These are phyloP conservation scores for Solanum pimpinellifolium DNA, from an alignment of 257 asterid genomes.

Conservation along the genomic window DNA sequence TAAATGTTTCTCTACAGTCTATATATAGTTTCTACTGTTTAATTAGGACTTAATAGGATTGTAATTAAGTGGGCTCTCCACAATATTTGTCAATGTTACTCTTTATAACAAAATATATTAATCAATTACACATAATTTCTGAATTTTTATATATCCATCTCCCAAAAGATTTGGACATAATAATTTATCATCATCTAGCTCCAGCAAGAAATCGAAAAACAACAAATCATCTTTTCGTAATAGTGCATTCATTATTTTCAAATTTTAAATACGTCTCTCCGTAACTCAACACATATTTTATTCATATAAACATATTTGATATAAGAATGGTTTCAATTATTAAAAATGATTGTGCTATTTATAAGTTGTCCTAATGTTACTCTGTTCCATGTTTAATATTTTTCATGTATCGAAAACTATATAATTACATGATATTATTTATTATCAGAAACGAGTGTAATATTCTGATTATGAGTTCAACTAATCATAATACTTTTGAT, in stretches of 20 bases:
- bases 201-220: not conserved
- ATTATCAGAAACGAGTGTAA: not conserved
- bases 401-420: not conserved
- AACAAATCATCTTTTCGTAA: no score
- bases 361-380: not conserved
- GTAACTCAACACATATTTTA: no score
- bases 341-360: not conserved
- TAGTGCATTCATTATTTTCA: no score
- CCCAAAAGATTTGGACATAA: not conserved
- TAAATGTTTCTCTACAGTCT: not conserved
- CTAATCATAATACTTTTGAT: not conserved
- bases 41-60: not conserved
- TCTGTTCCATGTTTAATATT: not conserved
- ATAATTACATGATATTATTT: not conserved
- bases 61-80: not conserved
- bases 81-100: not conserved
- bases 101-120: not conserved
- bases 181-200: not conserved
- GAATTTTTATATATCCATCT: no score
- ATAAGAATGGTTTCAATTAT: not conserved
- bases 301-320: not conserved
- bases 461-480: not conserved
- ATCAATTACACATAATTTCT: not conserved
- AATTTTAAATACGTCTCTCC: no score
- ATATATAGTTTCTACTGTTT: not conserved